Percentiles rank a stretch among this genome's conserved stretches.
Conservation (phyloP, 1,284 basidiomycete species). For the Sporisorium scitamineum region DNA sequence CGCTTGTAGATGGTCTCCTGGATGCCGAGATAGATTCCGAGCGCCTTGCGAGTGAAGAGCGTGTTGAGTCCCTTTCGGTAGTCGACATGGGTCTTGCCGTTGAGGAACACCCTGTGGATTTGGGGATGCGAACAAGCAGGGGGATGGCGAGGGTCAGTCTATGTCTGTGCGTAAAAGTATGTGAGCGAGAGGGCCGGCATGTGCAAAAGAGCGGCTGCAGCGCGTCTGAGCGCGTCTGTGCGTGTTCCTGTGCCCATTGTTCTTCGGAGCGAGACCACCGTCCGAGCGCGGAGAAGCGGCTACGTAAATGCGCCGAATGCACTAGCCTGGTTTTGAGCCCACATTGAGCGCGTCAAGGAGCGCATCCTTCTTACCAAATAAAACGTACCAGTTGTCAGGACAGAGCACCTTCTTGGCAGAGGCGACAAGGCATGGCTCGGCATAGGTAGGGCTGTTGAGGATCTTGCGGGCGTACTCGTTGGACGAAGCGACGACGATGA, state of each 20-base stretch:
- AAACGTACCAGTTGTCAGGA: conserved; percentile 84
- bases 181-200: background rate
- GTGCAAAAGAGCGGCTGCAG: background rate
- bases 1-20: conserved; percentile 87
- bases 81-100: conserved; percentile 91
- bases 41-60: conserved; percentile 82
- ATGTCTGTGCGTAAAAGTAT: background rate
- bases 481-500: conserved; percentile 68
- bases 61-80: conserved; percentile 92
- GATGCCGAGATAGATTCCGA: conserved; percentile 85
- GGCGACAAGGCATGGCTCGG: conserved; percentile 85
- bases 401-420: conserved; percentile 89
- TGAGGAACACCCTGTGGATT: conserved; percentile 97
- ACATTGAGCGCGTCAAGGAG: conserved; percentile 7
- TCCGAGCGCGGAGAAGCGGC: background rate
- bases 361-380: background rate
- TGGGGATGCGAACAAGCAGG: too few species aligned
- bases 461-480: conserved; percentile 68
- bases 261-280: background rate
- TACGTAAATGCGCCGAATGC: background rate
- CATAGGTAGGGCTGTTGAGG: conserved; percentile 66
- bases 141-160: too few species aligned
- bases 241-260: background rate
- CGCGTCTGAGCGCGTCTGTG: background rate
- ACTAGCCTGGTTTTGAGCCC: background rate